Conservation (phyloP, 768 basidiomycete genomes). For the Wakefieldia striispora region DNA sequence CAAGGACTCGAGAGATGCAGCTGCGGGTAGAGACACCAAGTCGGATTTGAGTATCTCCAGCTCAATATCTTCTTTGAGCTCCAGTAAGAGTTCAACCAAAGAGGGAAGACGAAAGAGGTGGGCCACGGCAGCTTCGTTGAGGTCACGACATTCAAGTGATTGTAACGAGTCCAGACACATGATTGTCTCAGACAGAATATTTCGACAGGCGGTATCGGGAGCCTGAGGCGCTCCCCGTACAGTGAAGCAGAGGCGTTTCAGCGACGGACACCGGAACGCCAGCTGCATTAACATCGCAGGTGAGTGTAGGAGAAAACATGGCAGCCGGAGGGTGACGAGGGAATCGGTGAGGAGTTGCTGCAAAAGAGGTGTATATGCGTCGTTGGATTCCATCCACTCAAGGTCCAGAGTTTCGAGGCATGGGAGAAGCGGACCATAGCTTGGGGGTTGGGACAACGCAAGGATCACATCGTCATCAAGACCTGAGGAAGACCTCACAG, state of each 20-base stretch:
- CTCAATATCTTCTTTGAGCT: slow-evolving; percentile 12
- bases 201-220: background rate
- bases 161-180: too few species aligned
- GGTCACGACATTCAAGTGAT: background rate
- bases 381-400: slow-evolving; percentile 13
- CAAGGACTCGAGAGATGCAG: slow-evolving; percentile 11
- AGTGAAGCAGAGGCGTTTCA: slow-evolving; percentile 13
- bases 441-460: slow-evolving; percentile 22
- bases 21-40: slow-evolving; percentile 13
- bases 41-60: slow-evolving; percentile 13
- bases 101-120: slow-evolving; percentile 22
- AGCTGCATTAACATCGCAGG: slow-evolving; percentile 19
- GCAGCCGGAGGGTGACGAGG: slow-evolving; percentile 15
- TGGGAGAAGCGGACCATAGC: slow-evolving; percentile 21
- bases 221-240: too few species aligned
- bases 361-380: slow-evolving; percentile 16
- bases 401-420: slow-evolving; percentile 14
- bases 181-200: slow-evolving; percentile 19
- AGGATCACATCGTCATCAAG: slow-evolving; percentile 22
- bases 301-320: slow-evolving; percentile 2
- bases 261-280: slow-evolving; percentile 17
- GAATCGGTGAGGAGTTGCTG: slow-evolving; percentile 21
- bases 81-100: slow-evolving; percentile 15
- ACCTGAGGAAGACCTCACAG: background rate
- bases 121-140: slow-evolving; percentile 13